These are phyloP conservation scores for Fusarium piperis DNA, from an alignment of 2,329 filamentous ascomycete species.

Conservation along the genomic window DNA sequence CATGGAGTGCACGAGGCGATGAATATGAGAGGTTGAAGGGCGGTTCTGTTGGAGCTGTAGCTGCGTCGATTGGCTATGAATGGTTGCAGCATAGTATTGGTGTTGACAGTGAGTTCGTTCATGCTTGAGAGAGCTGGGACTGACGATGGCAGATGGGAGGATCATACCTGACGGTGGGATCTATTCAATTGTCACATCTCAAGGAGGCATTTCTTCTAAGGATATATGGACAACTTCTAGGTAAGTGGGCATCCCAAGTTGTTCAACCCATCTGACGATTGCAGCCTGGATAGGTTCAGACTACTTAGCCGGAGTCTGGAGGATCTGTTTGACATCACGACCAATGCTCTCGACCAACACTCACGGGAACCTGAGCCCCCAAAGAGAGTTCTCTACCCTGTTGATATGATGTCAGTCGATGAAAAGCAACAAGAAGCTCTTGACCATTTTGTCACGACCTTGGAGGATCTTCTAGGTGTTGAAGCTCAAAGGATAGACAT, in stretches of 20 bases:
- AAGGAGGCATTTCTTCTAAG: conserved; percentile 10
- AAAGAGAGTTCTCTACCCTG: conserved; percentile 38
- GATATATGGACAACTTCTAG: conserved; percentile 26
- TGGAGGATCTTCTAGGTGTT: conserved; percentile 33
- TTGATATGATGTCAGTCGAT: conserved; percentile 32
- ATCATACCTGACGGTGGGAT: conserved; percentile 40
- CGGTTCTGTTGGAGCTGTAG: conserved; percentile 52
- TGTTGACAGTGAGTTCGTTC: conserved; percentile 47
- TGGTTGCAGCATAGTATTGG: conserved; percentile 53
- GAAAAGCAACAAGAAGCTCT: conserved; percentile 19
- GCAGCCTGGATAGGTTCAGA: conserved; percentile 35
- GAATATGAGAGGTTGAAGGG: conserved; percentile 52
- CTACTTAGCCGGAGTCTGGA: conserved; percentile 40
- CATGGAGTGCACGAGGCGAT: conserved; percentile 59
- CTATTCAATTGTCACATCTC: conserved; percentile 43
- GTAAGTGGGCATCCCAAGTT: conserved; percentile 17
- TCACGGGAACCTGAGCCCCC: not conserved
- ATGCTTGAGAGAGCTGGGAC: not conserved
- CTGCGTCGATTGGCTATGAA: conserved; percentile 51
- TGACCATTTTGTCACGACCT: conserved; percentile 34
- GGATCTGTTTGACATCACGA: conserved; percentile 36
- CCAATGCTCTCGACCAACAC: not conserved
- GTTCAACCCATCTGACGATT: not conserved
- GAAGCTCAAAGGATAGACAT: conserved; percentile 30
- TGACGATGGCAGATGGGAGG: conserved; percentile 38